Evolutionary conservation across 148 eudicot genomes (phyloP).

Genomic region (Cornus suecica): DNA sequence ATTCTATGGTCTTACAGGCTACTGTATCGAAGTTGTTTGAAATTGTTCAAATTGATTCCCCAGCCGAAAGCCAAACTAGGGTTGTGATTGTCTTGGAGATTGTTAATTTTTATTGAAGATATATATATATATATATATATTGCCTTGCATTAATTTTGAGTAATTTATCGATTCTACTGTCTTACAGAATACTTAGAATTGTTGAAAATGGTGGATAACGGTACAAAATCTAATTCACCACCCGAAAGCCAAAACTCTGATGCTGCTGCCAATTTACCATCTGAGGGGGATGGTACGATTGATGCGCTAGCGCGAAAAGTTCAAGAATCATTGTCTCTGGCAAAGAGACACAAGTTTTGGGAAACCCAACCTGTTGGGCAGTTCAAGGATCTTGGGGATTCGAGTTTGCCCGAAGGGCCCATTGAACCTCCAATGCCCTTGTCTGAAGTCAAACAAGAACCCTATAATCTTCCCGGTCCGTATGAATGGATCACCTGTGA

Average conservation of each 20-base stretch:
- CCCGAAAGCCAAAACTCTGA: slow-evolving; percentile 21
- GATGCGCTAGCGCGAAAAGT: slow-evolving; percentile 45
- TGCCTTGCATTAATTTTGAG: neutral
- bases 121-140: neutral
- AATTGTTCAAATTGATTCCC: too few species aligned
- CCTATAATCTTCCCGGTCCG: slow-evolving; percentile 59
- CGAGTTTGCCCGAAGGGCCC: slow-evolving; percentile 62
- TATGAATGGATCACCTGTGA: slow-evolving; percentile 95
- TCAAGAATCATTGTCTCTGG: slow-evolving; percentile 61
- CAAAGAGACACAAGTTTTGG: slow-evolving; percentile 68
- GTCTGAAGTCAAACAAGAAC: slow-evolving; percentile 69
- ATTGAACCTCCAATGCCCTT: slow-evolving; percentile 61
- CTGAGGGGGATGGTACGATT: slow-evolving; percentile 30
- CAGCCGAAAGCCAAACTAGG: too few species aligned
- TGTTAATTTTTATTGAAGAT: neutral
- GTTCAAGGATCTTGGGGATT: slow-evolving; percentile 57
- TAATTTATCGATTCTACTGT: neutral
- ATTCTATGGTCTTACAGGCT: too few species aligned
- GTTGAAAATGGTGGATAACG: slow-evolving; percentile 38
- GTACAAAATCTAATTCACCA: slow-evolving; percentile 26
- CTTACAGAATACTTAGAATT: slow-evolving; percentile 1
- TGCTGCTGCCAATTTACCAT: slow-evolving; percentile 27
- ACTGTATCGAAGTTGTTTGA: too few species aligned
- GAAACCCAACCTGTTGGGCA: slow-evolving; percentile 80
- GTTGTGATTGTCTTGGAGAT: too few species aligned